These are phyloP conservation scores for Circinella umbellata DNA, from an alignment of 371 early-diverging fungal species.

Conservation along the genomic window DNA sequence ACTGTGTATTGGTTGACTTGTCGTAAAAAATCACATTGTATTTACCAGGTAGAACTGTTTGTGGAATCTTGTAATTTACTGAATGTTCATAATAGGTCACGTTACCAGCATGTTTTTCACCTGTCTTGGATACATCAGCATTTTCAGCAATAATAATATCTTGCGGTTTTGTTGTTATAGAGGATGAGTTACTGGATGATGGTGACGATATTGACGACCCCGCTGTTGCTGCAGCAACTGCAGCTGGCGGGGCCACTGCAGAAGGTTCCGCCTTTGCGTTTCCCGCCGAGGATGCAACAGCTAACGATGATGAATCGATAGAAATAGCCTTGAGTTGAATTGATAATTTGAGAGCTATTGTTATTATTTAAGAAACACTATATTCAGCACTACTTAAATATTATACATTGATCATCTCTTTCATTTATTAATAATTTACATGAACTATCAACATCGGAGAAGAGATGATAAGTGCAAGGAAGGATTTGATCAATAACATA, in stretches of 20 bases:
- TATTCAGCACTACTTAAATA: no score
- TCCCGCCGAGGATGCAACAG: not conserved
- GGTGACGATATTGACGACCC: not conserved
- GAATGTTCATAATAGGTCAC: slow-evolving; percentile 48
- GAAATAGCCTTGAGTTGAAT: slow-evolving; percentile 28
- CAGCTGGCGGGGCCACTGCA: not conserved
- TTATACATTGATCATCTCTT: no score
- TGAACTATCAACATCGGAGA: slow-evolving; percentile 48
- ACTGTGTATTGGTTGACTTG: slow-evolving; percentile 33
- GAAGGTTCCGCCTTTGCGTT: slow-evolving; percentile 3
- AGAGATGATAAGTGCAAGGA: slow-evolving; percentile 52
- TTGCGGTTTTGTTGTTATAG: slow-evolving; percentile 8
- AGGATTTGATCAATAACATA: slow-evolving; percentile 53
- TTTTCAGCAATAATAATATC: slow-evolving; percentile 27
- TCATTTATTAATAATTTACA: slow-evolving; percentile 26
- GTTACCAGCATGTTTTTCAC: slow-evolving; percentile 33
- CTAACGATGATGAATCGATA: not conserved
- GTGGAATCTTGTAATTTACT: slow-evolving; percentile 47
- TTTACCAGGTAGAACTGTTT: slow-evolving; percentile 34
- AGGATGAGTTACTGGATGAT: not conserved
- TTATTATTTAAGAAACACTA: not conserved
- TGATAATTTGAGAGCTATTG: slow-evolving; percentile 36
- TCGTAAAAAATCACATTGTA: slow-evolving; percentile 52
- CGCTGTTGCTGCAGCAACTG: not conserved
- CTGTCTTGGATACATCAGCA: slow-evolving; percentile 41